These are phyloP conservation scores for Umbelopsis vinacea DNA, from an alignment of 192 early-diverging fungal genomes.

Conservation along the genomic window DNA sequence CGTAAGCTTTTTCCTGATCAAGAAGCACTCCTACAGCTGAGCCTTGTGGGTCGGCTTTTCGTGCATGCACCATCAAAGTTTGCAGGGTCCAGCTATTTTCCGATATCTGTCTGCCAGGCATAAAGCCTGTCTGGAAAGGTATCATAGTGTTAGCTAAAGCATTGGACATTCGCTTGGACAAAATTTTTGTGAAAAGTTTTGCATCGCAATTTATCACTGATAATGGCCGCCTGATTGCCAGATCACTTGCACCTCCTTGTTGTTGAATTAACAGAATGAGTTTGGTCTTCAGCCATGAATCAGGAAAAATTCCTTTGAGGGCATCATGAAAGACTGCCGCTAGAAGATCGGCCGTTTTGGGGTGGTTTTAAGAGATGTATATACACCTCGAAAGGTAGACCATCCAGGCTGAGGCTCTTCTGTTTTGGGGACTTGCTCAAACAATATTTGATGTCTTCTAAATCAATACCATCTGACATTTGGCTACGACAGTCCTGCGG, in stretches of 20 bases:
- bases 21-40: slow-evolving; percentile 14
- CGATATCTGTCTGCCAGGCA: slow-evolving; percentile 19
- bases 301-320: slow-evolving; percentile 9
- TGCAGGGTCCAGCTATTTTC: not conserved
- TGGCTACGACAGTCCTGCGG: not conserved
- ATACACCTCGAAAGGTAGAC: slow-evolving; percentile 38
- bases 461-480: not conserved
- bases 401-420: slow-evolving; percentile 25
- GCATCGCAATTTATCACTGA: not conserved
- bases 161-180: not conserved
- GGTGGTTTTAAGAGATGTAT: not conserved
- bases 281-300: slow-evolving; percentile 19
- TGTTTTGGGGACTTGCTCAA: slow-evolving; percentile 2
- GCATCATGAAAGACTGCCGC: slow-evolving; percentile 21
- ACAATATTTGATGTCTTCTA: not conserved
- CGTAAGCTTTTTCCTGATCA: slow-evolving; percentile 44
- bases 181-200: not conserved
- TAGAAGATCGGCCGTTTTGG: not conserved
- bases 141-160: not conserved
- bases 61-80: slow-evolving; percentile 7
- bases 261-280: slow-evolving; percentile 37
- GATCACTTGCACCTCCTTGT: slow-evolving; percentile 13
- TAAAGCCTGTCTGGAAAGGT: slow-evolving; percentile 3
- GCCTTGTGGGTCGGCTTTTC: not conserved
- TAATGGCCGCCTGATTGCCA: not conserved